Conservation (phyloP, 2,329 filamentous ascomycete species). For the Aspergillus sp. region DNA sequence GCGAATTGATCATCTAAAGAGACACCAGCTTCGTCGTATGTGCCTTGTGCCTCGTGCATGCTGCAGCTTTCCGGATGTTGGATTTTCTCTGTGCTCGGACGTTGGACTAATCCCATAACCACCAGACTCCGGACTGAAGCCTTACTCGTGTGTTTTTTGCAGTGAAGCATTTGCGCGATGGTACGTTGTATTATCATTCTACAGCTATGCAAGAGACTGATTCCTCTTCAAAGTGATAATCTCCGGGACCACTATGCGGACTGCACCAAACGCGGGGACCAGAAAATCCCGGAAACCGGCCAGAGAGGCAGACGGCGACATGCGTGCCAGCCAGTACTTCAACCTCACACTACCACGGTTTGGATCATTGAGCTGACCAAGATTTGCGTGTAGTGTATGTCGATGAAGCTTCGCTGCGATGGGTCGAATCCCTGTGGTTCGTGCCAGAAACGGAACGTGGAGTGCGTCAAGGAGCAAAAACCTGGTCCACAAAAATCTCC, state of each 20-base stretch:
- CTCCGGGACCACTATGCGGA: slow-evolving; percentile 41
- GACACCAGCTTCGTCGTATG: slow-evolving; percentile 42
- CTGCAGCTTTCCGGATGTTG: slow-evolving; percentile 1
- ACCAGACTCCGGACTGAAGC: slow-evolving; percentile 42
- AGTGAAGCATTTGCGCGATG: slow-evolving; percentile 40
- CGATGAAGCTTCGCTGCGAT: slow-evolving; percentile 44
- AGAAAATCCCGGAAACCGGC: slow-evolving; percentile 39
- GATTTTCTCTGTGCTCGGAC: not conserved
- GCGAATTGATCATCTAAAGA: slow-evolving; percentile 43
- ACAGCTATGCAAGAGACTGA: not conserved
- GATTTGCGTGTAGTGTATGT: slow-evolving; percentile 31
- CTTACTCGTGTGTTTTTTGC: slow-evolving; percentile 43
- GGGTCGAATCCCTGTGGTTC: slow-evolving; percentile 39
- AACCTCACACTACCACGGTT: not conserved
- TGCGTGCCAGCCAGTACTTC: slow-evolving; percentile 41
- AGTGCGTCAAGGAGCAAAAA: slow-evolving; percentile 33
- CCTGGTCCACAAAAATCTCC: not conserved
- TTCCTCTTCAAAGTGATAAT: slow-evolving; percentile 33
- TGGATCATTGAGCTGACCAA: not conserved
- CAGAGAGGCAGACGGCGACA: slow-evolving; percentile 41
- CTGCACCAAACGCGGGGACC: slow-evolving; percentile 37
- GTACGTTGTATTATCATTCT: slow-evolving; percentile 20
- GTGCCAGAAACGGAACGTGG: slow-evolving; percentile 37
- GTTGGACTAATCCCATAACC: slow-evolving; percentile 8
- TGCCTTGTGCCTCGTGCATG: slow-evolving; percentile 5